A percentile compares a stretch with the other conserved stretches of the same genome.
These are phyloP conservation scores for Volvox reticuliferus DNA, from an alignment of 139 green algal species.

Conservation along the genomic window DNA sequence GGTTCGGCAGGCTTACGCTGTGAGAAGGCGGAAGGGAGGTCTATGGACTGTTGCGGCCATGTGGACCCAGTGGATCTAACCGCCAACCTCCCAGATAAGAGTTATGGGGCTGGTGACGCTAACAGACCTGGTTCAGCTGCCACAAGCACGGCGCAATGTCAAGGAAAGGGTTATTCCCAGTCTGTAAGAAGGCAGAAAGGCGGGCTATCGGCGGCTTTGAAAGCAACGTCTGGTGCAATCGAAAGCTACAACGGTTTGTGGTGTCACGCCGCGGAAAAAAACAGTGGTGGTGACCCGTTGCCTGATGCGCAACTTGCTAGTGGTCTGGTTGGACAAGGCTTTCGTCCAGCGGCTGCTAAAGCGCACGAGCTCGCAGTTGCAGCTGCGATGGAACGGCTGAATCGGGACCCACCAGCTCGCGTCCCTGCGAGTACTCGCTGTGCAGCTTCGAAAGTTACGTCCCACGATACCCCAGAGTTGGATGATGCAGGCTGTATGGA, in stretches of 20 bases:
- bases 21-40: neutral
- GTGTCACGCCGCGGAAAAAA: neutral
- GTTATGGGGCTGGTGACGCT: neutral
- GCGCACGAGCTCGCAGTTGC: neutral
- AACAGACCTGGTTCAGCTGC: neutral
- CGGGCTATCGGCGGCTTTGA: neutral
- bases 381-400: neutral
- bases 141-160: neutral
- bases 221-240: neutral
- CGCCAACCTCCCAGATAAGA: neutral
- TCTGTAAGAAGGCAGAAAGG: neutral
- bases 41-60: neutral
- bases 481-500: neutral
- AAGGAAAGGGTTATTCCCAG: neutral
- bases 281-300: neutral
- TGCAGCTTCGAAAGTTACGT: too few species aligned
- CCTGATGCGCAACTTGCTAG: neutral
- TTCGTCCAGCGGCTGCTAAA: neutral
- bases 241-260: neutral
- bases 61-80: neutral
- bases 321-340: neutral
- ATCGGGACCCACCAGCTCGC: neutral
- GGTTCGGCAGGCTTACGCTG: neutral
- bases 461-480: neutral
- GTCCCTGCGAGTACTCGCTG: too few species aligned